Evolutionary conservation across 108 stramenopile genomes (phyloP).

Genomic region (Mediolabrus comicus): DNA sequence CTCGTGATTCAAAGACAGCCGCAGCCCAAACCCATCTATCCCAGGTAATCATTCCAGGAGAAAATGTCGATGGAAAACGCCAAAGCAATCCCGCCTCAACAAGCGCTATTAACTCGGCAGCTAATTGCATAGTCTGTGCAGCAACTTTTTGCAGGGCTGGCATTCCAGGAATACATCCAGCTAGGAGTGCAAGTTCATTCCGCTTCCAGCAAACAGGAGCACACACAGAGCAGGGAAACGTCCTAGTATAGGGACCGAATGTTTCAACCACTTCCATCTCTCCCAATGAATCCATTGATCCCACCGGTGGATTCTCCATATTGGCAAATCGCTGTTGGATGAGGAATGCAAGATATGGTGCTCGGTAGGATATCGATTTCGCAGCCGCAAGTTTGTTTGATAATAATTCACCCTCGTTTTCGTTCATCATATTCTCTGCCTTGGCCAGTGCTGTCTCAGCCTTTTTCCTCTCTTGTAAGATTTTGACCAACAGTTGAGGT

Average conservation of each 20-base stretch:
- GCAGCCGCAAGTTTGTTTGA: conserved; percentile 22
- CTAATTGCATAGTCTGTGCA: conserved; percentile 65
- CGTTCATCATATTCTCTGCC: conserved; percentile 19
- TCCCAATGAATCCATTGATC: conserved; percentile 9
- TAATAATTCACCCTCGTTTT: not conserved
- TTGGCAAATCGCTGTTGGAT: conserved; percentile 86
- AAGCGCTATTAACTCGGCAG: conserved; percentile 71
- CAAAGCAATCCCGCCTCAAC: conserved; percentile 73
- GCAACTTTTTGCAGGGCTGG: conserved; percentile 75
- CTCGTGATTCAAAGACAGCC: conserved; percentile 67
- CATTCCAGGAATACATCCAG: conserved; percentile 77
- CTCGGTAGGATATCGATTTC: conserved; percentile 33
- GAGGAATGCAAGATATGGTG: conserved; percentile 46
- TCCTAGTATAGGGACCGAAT: conserved; percentile 86
- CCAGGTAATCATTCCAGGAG: conserved; percentile 81
- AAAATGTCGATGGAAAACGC: conserved; percentile 66
- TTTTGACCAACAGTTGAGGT: conserved; percentile 82
- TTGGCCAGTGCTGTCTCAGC: conserved; percentile 55
- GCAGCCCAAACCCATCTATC: conserved; percentile 93
- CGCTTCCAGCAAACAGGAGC: conserved; percentile 87
- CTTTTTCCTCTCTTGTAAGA: conserved; percentile 79
- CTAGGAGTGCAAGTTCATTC: conserved; percentile 77
- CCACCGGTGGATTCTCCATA: conserved; percentile 49
- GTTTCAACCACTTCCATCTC: conserved; percentile 48
- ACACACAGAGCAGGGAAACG: conserved; percentile 77